These are phyloP conservation scores for Podospora anserina DNA, from an alignment of 495 filamentous ascomycete genomes.

Conservation along the genomic window DNA sequence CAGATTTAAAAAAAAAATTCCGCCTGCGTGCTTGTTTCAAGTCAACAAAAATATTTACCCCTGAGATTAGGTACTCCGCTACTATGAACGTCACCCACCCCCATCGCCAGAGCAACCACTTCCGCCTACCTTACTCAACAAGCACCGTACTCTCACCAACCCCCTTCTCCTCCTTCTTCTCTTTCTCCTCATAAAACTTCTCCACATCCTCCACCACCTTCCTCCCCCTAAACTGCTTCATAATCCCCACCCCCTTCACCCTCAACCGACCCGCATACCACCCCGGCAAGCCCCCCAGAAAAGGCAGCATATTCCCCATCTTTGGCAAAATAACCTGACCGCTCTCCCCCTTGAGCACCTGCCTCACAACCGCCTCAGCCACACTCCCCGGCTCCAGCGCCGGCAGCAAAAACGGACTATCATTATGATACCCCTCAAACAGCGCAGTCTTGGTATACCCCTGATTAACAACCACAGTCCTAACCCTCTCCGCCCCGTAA, in stretches of 20 bases:
- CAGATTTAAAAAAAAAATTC: background rate
- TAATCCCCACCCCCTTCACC: conserved; percentile 36
- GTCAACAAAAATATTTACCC: background rate
- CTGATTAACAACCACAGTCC: conserved; percentile 64
- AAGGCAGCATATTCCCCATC: conserved; percentile 34
- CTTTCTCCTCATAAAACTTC: conserved; percentile 39
- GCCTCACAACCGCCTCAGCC: conserved; percentile 58
- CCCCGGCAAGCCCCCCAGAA: conserved; percentile 41
- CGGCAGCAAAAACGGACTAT: conserved; percentile 52
- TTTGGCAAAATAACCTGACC: conserved; percentile 56
- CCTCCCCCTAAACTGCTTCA: conserved; percentile 45
- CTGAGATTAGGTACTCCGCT: background rate
- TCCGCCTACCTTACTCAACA: conserved; percentile 20
- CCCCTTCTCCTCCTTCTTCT: conserved; percentile 17
- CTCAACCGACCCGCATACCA: conserved; percentile 45
- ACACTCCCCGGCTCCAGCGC: conserved; percentile 60
- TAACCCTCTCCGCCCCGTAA: conserved; percentile 62
- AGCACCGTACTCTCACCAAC: conserved; percentile 35
- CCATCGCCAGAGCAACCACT: conserved; percentile 3
- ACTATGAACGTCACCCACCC: background rate
- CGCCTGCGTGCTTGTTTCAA: background rate
- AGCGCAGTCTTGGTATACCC: conserved; percentile 61
- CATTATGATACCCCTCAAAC: conserved; percentile 57
- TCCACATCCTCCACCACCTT: conserved; percentile 50
- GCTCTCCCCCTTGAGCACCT: conserved; percentile 57